Base-by-base conservation (phyloP, 352 stramenopile species). In the Globisporangium solare region DNA sequence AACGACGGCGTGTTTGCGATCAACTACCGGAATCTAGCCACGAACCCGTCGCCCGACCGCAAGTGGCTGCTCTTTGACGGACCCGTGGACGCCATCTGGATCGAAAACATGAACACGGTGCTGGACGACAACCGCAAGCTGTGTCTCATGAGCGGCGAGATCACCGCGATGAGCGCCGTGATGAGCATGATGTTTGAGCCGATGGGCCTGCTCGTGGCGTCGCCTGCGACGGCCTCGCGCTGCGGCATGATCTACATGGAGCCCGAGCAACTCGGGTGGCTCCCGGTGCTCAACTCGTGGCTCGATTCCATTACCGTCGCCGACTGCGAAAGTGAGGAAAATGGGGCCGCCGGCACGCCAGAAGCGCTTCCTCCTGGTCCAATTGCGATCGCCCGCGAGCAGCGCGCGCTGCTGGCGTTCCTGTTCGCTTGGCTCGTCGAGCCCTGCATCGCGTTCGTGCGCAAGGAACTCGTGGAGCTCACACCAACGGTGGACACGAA, bases 101-200 rank as follows among this genome's bases (percentile, higher is more conserved):
- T 98, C 35, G 89, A 97, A 72, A 97, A 97, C 65, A 97, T 98
- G 92, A 98, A 98, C 64, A 97, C 92, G 1, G 92, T 98, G 27
- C 77, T 98, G 6, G 92, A 98, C 54, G 92, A 98, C 63, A 98
- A 98, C 67, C 95, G 95, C 56, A 98, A 97, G 45, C 61, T 98
- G 24, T 98, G 92, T 47, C 70, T 98, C 35, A 97, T 96, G 82
- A 96, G 80, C 48, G 92, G 92, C 32, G 92, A 98, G 70, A 97
- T 98, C 57, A 96, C 98, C 57, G 94, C 92, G 22, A 97, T 98
- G 92, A 96, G 79, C 40, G 63, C 89, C 17, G 81, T 90, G 31
- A 98, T 98, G 89, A 97, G 89, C 54, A 98, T 98, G 93, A 97
- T 97, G 76, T 98, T 98, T 48, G 94, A 98, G 66, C 88, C 91